Evolutionary conservation across 768 basidiomycete species (phyloP).

Genomic region (Thelephora aurantiotincta): DNA sequence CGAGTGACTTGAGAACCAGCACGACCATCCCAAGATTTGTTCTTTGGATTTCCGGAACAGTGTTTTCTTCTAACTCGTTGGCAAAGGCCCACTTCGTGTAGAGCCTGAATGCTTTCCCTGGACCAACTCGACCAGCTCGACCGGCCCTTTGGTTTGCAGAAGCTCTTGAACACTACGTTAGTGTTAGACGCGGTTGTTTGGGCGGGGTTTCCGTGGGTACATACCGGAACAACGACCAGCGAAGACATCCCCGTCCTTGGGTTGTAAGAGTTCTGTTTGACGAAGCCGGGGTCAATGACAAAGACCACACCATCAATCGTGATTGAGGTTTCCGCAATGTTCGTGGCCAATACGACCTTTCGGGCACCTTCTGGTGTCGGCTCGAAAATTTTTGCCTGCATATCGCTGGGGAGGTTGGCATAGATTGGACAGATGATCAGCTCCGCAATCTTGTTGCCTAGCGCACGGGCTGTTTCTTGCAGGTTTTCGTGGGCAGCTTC

Average conservation of each 20-base stretch:
- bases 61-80: slow-evolving; percentile 94
- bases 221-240: slow-evolving; percentile 83
- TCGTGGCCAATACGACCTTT: slow-evolving; percentile 96
- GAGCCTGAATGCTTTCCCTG: slow-evolving; percentile 95
- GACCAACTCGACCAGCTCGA: slow-evolving; percentile 93
- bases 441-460: slow-evolving; percentile 93
- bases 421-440: slow-evolving; percentile 96
- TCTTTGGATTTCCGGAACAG: slow-evolving; percentile 97
- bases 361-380: slow-evolving; percentile 93
- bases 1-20: slow-evolving; percentile 85
- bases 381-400: slow-evolving; percentile 99
- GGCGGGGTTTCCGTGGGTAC: not conserved
- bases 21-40: slow-evolving; percentile 96
- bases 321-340: slow-evolving; percentile 99
- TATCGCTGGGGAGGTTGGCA: slow-evolving; percentile 96
- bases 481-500: slow-evolving; percentile 95
- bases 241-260: slow-evolving; percentile 98
- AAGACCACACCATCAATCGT: slow-evolving; percentile 99
- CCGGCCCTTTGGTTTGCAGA: slow-evolving; percentile 97
- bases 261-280: slow-evolving; percentile 98
- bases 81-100: slow-evolving; percentile 98
- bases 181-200: not conserved
- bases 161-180: slow-evolving; percentile 75
- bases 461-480: slow-evolving; percentile 84
- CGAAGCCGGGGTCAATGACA: slow-evolving; percentile 98